Evolutionary conservation across 805 yeast species (phyloP).

Genomic region (Candida koratica): DNA sequence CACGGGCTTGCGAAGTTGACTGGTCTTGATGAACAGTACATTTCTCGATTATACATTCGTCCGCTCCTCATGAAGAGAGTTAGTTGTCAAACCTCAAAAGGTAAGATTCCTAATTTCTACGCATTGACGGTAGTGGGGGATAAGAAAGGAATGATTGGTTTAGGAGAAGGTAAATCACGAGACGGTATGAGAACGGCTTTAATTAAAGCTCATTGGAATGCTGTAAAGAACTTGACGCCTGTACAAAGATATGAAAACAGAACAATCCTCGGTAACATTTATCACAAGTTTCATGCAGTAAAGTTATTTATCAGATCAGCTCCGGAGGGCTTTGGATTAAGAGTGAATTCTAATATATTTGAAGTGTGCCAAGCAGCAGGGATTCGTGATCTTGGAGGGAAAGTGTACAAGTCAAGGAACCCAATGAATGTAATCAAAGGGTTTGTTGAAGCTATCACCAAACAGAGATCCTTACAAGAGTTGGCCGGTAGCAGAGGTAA

Average conservation of each 20-base stretch:
- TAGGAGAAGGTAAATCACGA: conserved; percentile 91
- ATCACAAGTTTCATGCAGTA: conserved; percentile 83
- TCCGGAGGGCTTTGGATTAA: conserved; percentile 88
- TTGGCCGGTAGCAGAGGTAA: conserved; percentile 91
- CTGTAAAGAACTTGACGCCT: conserved; percentile 75
- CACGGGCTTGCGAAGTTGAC: conserved; percentile 58
- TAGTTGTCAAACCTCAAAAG: conserved; percentile 87
- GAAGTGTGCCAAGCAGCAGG: conserved; percentile 93
- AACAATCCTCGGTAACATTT: conserved; percentile 82
- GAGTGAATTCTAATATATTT: conserved; percentile 85
- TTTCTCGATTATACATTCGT: conserved; percentile 57
- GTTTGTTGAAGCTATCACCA: conserved; percentile 75
- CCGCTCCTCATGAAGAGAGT: conserved; percentile 75
- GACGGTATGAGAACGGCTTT: conserved; percentile 72
- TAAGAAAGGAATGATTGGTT: conserved; percentile 86
- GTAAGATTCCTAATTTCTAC: conserved; percentile 79
- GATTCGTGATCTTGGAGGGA: conserved; percentile 87
- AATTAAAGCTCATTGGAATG: conserved; percentile 87
- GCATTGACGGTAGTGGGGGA: conserved; percentile 90
- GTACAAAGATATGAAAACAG: conserved; percentile 88
- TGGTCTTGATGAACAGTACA: conserved; percentile 60
- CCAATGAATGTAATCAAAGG: conserved; percentile 93
- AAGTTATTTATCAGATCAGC: conserved; percentile 77
- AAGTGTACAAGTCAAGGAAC: conserved; percentile 88
- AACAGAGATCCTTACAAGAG: conserved; percentile 80